Base-by-base conservation (phyloP, 352 stramenopile genomes). In the Phytophthora citrophthora region DNA sequence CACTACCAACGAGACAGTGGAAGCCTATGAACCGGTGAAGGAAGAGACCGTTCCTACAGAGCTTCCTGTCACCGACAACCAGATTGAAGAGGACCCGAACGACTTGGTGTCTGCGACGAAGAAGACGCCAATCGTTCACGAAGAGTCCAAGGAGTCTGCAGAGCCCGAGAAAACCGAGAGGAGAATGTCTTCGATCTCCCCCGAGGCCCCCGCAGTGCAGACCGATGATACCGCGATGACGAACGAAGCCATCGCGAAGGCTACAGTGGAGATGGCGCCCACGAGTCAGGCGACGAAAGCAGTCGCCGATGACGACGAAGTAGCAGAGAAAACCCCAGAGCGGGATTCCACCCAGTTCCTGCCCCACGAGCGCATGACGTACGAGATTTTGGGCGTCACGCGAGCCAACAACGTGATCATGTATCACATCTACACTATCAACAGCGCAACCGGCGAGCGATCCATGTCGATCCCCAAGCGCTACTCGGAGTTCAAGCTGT, bases 401-500 rank as follows among this genome's bases (percentile, higher is more conserved):
- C 68, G 50, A 27, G 68, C 57, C 26, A 76, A 81, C 24, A 74
- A 70, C 40, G 69, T 86, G n/a, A 62, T 74, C 26, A 81, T 80
- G 76, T 88, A 88, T 66, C 71, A 81, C 59, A 82, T 88, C 38
- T 74, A 88, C 51, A 54, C 51, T 10, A 18, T 76, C 20, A 66
- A 70, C 55, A 51, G 18, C 32, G 61, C 20, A 1, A 72, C 68
- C 0, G 74, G 44, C 32, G 67, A 73, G 12, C 62, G 54, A 40
- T 40, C 26, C 0, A 48, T 58, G 45, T 74, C 70, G 5, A 41
- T 79, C 18, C 39, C 73, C 43, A 80, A 81, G 45, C 81, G 79
- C 15, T 90, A 84, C 68, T 81, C 70, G 4, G 74, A 90, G 40
- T 88, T 90, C 46, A 81, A 71, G 39, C 61, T 75, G 27, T 59